A percentile compares a stretch with the other conserved stretches of the same genome.
Conservation (phyloP, 345 rosid species). For the Pelargonium nanum region DNA sequence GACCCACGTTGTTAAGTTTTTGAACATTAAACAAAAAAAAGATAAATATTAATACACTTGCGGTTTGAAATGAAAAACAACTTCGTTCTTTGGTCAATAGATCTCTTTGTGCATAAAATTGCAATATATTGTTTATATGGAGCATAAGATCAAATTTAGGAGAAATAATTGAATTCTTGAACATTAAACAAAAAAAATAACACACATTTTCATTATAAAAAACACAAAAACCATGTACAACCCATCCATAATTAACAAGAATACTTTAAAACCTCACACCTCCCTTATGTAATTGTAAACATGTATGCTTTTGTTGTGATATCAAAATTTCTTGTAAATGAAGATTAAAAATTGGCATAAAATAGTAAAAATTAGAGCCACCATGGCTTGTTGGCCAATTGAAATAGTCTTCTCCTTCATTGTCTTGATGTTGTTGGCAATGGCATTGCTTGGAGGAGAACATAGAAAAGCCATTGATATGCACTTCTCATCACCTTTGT, state of each 20-base stretch:
- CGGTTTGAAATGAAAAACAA: no score
- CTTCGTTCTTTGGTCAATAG: no score
- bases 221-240: neutral
- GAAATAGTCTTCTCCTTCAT: constrained; percentile 33
- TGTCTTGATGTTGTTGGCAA: neutral
- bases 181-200: no score
- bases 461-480: constrained; percentile 54
- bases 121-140: no score
- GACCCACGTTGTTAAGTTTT: no score
- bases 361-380: constrained; percentile 42
- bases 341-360: constrained; percentile 31
- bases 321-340: constrained; percentile 24
- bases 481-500: constrained; percentile 26
- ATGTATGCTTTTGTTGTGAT: no score
- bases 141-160: no score
- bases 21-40: no score
- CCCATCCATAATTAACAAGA: neutral
- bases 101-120: no score
- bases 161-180: no score
- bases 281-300: neutral
- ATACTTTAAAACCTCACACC: neutral
- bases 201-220: neutral
- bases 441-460: constrained; percentile 19
- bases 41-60: no score
- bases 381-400: constrained; percentile 44